Conservation (phyloP, 768 basidiomycete species). For the Tricholoma sp. region DNA sequence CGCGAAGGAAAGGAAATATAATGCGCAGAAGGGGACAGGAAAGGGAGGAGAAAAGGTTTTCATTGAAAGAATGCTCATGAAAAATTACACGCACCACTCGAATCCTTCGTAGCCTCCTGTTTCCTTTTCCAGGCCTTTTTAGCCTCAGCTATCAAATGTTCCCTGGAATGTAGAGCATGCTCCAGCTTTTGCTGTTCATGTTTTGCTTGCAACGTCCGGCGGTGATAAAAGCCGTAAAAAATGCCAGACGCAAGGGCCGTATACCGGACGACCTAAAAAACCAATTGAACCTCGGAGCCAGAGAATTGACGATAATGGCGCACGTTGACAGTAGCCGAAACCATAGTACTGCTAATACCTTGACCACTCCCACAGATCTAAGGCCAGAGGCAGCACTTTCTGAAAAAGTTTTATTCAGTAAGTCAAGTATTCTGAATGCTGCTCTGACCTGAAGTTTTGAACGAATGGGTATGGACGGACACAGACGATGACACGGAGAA, state of each 20-base stretch:
- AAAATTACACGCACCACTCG: slow-evolving; percentile 45
- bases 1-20: slow-evolving; percentile 3
- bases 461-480: slow-evolving; percentile 23
- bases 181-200: slow-evolving; percentile 75
- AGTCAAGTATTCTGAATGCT: neutral
- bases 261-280: slow-evolving; percentile 83
- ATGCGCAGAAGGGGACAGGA: neutral
- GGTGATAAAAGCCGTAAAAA: slow-evolving; percentile 89
- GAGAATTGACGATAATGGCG: slow-evolving; percentile 22
- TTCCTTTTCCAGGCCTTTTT: slow-evolving; percentile 88
- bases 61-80: neutral
- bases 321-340: slow-evolving; percentile 74
- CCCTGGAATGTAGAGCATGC: slow-evolving; percentile 66
- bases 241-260: slow-evolving; percentile 85
- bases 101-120: slow-evolving; percentile 47
- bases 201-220: slow-evolving; percentile 78
- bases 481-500: slow-evolving; percentile 31
- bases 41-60: neutral
- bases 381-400: slow-evolving; percentile 22
- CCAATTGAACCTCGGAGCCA: neutral
- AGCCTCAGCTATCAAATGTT: slow-evolving; percentile 77
- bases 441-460: slow-evolving; percentile 31
- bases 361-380: slow-evolving; percentile 23
- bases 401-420: neutral
- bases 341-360: slow-evolving; percentile 42